Conservation (phyloP, 169 alveolate species). For the Babesia divergens region DNA sequence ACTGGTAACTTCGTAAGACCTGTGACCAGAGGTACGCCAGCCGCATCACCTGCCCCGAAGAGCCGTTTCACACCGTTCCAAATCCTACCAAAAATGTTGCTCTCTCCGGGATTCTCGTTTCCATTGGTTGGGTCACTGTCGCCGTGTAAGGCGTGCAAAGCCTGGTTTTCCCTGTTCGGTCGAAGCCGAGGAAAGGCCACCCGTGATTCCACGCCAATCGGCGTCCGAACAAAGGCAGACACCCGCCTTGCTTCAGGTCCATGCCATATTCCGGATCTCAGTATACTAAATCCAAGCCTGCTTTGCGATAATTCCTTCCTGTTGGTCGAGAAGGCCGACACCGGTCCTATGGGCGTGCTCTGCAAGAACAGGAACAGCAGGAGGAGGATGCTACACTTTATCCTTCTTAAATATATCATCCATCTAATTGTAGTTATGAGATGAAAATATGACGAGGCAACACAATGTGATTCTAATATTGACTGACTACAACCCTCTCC, state of each 20-base stretch:
- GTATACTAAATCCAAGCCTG: neutral
- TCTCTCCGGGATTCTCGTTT: neutral
- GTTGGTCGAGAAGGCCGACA: slow-evolving; percentile 2
- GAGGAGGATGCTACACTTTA: slow-evolving; percentile 14
- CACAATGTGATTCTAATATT: too few relatives aligned
- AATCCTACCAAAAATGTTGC: neutral
- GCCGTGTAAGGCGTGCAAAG: neutral
- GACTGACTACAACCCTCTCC: too few relatives aligned
- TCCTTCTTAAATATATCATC: neutral
- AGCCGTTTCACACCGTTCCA: slow-evolving; percentile 16
- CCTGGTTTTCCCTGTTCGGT: neutral
- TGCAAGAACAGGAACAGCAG: slow-evolving; percentile 2
- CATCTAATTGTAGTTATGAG: neutral
- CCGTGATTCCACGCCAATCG: neutral
- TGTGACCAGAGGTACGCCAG: neutral
- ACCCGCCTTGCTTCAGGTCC: too few relatives aligned
- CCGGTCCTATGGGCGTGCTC: neutral
- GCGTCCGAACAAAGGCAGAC: neutral
- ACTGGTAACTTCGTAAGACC: neutral
- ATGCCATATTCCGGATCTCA: too few relatives aligned
- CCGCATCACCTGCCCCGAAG: neutral
- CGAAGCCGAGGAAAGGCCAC: neutral
- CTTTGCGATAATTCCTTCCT: neutral
- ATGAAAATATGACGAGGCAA: too few relatives aligned
- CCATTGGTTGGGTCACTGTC: neutral